A percentile compares a stretch with the other conserved stretches of the same genome.
phyloP scores from a whole-genome alignment of 2,329 filamentous ascomycete genomes.

The Pseudocercospora vitis region DNA sequence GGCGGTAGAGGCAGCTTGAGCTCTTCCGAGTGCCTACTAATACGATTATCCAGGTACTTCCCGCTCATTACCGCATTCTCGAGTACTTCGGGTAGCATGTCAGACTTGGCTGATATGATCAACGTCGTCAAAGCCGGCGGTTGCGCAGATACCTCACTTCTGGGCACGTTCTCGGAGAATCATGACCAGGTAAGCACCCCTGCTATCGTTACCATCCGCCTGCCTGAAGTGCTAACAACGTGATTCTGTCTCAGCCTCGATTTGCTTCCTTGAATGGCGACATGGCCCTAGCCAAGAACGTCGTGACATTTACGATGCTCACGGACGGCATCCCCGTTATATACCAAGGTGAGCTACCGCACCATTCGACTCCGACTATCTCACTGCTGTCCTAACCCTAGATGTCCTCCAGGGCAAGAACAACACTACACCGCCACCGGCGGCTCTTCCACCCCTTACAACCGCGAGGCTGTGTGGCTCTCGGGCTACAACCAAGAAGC shows the following conservation, averaged over 20 bases:
- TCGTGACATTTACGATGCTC: conserved; percentile 62
- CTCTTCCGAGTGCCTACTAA: conserved; percentile 13
- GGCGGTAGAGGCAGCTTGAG: conserved; percentile 2
- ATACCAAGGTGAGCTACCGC: too few species aligned
- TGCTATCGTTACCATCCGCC: too few species aligned
- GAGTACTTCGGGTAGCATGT: conserved; percentile 40
- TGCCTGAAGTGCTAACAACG: too few species aligned
- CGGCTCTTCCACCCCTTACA: conserved; percentile 39
- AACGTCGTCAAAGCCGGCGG: conserved; percentile 33
- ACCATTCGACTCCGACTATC: not conserved
- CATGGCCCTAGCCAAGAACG: conserved; percentile 59
- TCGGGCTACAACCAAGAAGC: conserved; percentile 43
- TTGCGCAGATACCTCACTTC: conserved; percentile 42
- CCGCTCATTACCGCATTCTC: conserved; percentile 41
- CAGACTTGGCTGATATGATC: conserved; percentile 39
- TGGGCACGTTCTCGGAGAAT: conserved; percentile 44
- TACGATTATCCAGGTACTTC: conserved; percentile 37
- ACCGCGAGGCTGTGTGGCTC: conserved; percentile 46
- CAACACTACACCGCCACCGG: conserved; percentile 53
- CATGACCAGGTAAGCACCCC: conserved; percentile 31
- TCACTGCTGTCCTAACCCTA: not conserved
- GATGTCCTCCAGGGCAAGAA: too few species aligned
- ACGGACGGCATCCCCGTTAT: conserved; percentile 63
- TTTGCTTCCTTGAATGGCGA: conserved; percentile 54
- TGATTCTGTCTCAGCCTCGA: conserved; percentile 34